phyloP scores from a whole-genome alignment of 2,329 filamentous ascomycete species.

The Zalaria obscura region DNA sequence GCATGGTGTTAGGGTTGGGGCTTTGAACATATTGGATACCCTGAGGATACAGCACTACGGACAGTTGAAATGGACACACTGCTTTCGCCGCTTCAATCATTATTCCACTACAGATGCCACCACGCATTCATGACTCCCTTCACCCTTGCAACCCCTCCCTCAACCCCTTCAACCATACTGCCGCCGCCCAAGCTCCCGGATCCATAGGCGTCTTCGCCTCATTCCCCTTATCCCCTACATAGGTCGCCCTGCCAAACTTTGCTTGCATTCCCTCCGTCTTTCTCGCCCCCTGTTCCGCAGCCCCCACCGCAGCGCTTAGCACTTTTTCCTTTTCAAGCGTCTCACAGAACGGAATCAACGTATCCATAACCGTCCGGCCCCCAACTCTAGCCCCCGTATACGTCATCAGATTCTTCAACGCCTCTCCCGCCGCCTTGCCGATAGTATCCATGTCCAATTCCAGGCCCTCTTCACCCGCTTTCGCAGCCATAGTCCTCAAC shows the following conservation, averaged over 20 bases:
- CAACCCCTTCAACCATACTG: conserved; percentile 19
- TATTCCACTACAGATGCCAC: no score
- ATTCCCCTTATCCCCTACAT: conserved; percentile 17
- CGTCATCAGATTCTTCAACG: conserved; percentile 27
- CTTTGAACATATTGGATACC: no score
- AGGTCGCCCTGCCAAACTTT: conserved; percentile 21
- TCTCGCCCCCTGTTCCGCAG: conserved; percentile 17
- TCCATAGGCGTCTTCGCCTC: conserved; percentile 17
- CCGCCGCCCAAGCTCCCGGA: conserved; percentile 22
- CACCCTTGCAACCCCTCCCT: conserved; percentile 10
- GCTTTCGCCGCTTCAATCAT: no score
- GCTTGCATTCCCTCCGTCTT: conserved; percentile 21
- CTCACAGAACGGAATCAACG: conserved; percentile 23
- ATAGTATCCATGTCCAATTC: conserved; percentile 11
- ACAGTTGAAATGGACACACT: no score
- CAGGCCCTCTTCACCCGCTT: conserved; percentile 10
- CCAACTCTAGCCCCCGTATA: conserved; percentile 21
- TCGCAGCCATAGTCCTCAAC: conserved; percentile 18
- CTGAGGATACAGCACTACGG: no score
- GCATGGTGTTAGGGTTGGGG: no score
- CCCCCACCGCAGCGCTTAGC: conserved; percentile 15
- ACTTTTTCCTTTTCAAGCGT: conserved; percentile 13
- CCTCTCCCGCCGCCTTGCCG: conserved; percentile 18
- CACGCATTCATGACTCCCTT: no score
- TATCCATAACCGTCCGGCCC: conserved; percentile 23